Evolutionary conservation across 345 rosid species (phyloP).

Genomic region (Alliaria petiolata): DNA sequence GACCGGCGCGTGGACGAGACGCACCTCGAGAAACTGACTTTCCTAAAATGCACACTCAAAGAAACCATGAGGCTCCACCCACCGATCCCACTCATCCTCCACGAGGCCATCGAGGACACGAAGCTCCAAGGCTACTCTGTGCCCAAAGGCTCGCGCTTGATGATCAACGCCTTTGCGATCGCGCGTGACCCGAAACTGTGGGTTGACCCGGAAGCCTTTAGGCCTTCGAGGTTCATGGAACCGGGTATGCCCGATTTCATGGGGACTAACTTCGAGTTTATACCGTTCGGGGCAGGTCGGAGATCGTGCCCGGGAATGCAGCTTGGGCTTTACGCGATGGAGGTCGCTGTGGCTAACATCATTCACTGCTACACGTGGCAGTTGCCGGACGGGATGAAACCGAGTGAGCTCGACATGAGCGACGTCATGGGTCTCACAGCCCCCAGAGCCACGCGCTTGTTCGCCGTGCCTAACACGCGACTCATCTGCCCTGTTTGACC

Average conservation of each 20-base stretch:
- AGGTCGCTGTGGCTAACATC: slow-evolving; percentile 64
- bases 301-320: slow-evolving; percentile 96
- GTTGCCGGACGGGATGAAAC: slow-evolving; percentile 86
- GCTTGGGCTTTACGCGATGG: slow-evolving; percentile 77
- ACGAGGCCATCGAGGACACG: slow-evolving; percentile 68
- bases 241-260: slow-evolving; percentile 66
- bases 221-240: slow-evolving; percentile 68
- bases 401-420: slow-evolving; percentile 74
- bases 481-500: slow-evolving; percentile 38
- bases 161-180: slow-evolving; percentile 77
- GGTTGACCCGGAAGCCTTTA: slow-evolving; percentile 69
- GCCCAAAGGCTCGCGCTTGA: slow-evolving; percentile 63
- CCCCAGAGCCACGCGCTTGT: slow-evolving; percentile 62
- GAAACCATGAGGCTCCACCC: slow-evolving; percentile 90
- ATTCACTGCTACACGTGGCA: slow-evolving; percentile 82
- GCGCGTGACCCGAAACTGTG: slow-evolving; percentile 69
- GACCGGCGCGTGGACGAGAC: slow-evolving; percentile 70
- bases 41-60: slow-evolving; percentile 60
- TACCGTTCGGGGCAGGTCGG: slow-evolving; percentile 91
- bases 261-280: slow-evolving; percentile 75
- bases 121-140: slow-evolving; percentile 58
- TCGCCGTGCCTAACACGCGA: slow-evolving; percentile 59
- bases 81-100: slow-evolving; percentile 92
- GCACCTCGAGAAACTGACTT: slow-evolving; percentile 62
- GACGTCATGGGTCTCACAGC: slow-evolving; percentile 89